Percentiles rank a stretch among this genome's conserved stretches.
phyloP scores from a whole-genome alignment of 2,329 filamentous ascomycete species.

The Leptosphaerulina australis region DNA sequence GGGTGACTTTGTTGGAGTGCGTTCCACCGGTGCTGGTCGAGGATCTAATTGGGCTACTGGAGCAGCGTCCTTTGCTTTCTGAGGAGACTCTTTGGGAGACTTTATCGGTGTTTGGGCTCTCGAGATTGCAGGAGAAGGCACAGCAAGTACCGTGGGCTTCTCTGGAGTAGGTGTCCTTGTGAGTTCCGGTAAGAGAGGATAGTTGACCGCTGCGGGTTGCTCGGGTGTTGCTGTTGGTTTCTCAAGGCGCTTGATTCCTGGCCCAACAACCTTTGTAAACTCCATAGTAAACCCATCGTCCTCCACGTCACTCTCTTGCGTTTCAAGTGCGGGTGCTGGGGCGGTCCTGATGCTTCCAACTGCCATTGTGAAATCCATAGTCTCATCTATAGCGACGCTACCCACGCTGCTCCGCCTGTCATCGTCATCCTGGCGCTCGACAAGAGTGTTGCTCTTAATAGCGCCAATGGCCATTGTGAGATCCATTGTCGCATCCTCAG shows the following conservation, averaged over 20 bases:
- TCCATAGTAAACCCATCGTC: conserved; percentile 59
- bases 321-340: conserved; percentile 8
- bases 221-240: conserved; percentile 27
- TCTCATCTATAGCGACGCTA: conserved; percentile 41
- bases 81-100: conserved; percentile 34
- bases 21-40: conserved; percentile 2
- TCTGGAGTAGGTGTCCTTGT: conserved; percentile 12
- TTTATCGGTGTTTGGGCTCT: conserved; percentile 34
- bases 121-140: conserved; percentile 4
- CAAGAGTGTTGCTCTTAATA: conserved; percentile 34
- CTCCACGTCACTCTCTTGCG: conserved; percentile 24
- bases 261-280: conserved; percentile 56
- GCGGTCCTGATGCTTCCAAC: conserved; percentile 45
- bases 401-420: conserved; percentile 35
- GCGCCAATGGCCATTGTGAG: conserved; percentile 48
- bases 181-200: conserved; percentile 11
- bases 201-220: conserved; percentile 18
- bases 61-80: neutral
- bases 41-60: conserved; percentile 23
- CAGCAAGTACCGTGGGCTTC: conserved; percentile 10
- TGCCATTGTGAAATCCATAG: conserved; percentile 50
- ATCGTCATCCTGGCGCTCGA: conserved; percentile 6
- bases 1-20: conserved; percentile 36
- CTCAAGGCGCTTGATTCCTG: conserved; percentile 46
- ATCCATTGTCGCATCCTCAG: conserved; percentile 51